Base-by-base conservation (phyloP, 345 rosid species). In the Iberis pinnata region DNA sequence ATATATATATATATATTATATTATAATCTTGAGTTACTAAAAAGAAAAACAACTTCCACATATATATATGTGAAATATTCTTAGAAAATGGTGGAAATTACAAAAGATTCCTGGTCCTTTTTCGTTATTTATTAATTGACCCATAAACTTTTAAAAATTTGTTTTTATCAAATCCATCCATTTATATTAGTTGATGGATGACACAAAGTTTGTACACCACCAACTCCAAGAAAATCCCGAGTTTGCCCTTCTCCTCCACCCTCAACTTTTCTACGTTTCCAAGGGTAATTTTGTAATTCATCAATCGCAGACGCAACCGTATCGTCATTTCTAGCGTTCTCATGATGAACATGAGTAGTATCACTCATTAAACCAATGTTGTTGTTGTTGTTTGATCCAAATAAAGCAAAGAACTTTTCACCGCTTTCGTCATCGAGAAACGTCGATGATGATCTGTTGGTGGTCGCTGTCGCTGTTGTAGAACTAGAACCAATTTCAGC, bases 181-280 rank as follows among this genome's bases (percentile, higher is more conserved):
- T 69, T 44, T 52, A 49, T 49, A 53, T 49, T 69, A 27, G 73
- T 56, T 17, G 68, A 50, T 19, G 86, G 86, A 53, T 75, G 83
- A 42, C 73, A 70, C 16, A 82, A 69, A 42, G 80, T 49, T 57
- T 77, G 87, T 14, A 72, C 78, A 54, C 95, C 96, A 13, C 95
- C 96, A 13, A 88, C 96, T 32, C 98, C 96, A 22, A 92, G 76
- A 55, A 92, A 92, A 48, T 92, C 96, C 56, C 98, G 80, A 18
- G 98, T 92, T 74, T 92, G 75, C 75, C 87, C 98, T 64, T 82
- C 77, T 61, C 83, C 76, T 39, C 32, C 65, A 10, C 77, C 73
- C 43, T 75, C 73, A 53, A 49, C 74, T 42, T 65, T 77, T 36
- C 73, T 53, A 61, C 60, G 76, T 65, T 69, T 92, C 35, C 75